Evolutionary conservation across 306 rosid genomes (phyloP), one percentile per base, ranked within the genome.

Genomic region (Medicago ruthenica): DNA sequence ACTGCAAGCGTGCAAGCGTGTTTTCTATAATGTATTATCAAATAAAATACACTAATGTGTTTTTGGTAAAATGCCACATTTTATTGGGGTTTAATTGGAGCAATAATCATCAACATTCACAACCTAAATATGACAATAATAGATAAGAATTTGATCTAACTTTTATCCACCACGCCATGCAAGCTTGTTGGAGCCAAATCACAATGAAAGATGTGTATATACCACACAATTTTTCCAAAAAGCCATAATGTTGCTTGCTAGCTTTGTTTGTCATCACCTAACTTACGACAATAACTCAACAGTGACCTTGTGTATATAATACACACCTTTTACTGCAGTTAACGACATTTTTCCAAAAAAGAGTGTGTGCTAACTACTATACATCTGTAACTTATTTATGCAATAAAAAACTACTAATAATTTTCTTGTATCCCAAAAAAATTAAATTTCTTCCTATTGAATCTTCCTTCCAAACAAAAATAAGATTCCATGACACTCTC

Each of bases 161-260:
- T 54, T 44, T 21, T 59, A 15, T 45, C 63, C 71, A 69, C 50
- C 14, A 15, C 20, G 57, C 34, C 54, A 50, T 60, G 76, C 60
- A 69, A 80, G 50, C 6, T 34, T 4, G 59, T 80, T 59, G 76
- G 51, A 80, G 72, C 18, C 76, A 75, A 68, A 74, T 62, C 31
- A 70, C 4, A 71, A 16, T 10, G 40, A 76, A 64, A 53, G 44
- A 75, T 60, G 51, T 67, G 24, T 71, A 27, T 21, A 53, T 7
- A 62, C 67, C 76, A 27, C 69, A 72, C 80, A 80, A 36, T 63
- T 72, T 80, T 76, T 80, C n/a, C 10, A n/a, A 2, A 58, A 73
- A 76, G 64, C 48, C 65, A 75, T 48, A 50, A 73, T 84, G 76
- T 76, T 82, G 82, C 82, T 76, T 76, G 67, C 60, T 73, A 39